Conservation (phyloP, 805 yeast species). For the Candida silvicultrix region DNA sequence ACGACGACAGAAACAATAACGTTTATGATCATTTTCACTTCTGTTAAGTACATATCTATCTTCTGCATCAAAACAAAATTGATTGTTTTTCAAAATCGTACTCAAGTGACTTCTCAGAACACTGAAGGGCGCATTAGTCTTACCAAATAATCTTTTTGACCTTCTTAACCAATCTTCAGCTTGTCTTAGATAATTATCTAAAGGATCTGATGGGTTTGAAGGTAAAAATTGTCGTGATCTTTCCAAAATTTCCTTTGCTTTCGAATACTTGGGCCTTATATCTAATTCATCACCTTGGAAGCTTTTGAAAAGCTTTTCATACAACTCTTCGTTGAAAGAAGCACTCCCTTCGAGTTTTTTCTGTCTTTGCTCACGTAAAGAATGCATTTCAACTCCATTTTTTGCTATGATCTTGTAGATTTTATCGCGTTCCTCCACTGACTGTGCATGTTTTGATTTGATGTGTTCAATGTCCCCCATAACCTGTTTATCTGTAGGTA, state of each 20-base stretch:
- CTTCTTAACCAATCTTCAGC: slow-evolving; percentile 33
- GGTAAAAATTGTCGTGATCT: slow-evolving; percentile 9
- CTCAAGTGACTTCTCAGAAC: slow-evolving; percentile 23
- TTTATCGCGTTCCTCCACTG: slow-evolving; percentile 12
- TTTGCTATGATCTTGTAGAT: slow-evolving; percentile 7
- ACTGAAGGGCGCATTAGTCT: slow-evolving; percentile 27
- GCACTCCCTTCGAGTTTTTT: slow-evolving; percentile 3
- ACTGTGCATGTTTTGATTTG: slow-evolving; percentile 6
- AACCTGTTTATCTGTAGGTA: slow-evolving; percentile 18
- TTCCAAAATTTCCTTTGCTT: slow-evolving; percentile 21
- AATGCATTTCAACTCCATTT: slow-evolving; percentile 9
- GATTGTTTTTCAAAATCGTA: slow-evolving; percentile 14
- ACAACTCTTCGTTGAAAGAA: slow-evolving; percentile 2
- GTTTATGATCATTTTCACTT: slow-evolving; percentile 13
- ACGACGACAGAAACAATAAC: slow-evolving; percentile 59
- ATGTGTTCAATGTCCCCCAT: slow-evolving; percentile 10
- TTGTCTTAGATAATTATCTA: slow-evolving; percentile 18
- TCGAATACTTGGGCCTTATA: slow-evolving; percentile 25
- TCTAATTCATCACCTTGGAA: slow-evolving; percentile 26
- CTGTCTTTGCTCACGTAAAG: slow-evolving; percentile 4
- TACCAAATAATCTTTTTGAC: slow-evolving; percentile 28
- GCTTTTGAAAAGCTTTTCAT: slow-evolving; percentile 7
- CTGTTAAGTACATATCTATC: slow-evolving; percentile 15
- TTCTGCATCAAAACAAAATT: slow-evolving; percentile 16
- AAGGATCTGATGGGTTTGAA: neutral